Evolutionary conservation across 345 rosid species (phyloP).

Genomic region (Odontarrhena argentea): DNA sequence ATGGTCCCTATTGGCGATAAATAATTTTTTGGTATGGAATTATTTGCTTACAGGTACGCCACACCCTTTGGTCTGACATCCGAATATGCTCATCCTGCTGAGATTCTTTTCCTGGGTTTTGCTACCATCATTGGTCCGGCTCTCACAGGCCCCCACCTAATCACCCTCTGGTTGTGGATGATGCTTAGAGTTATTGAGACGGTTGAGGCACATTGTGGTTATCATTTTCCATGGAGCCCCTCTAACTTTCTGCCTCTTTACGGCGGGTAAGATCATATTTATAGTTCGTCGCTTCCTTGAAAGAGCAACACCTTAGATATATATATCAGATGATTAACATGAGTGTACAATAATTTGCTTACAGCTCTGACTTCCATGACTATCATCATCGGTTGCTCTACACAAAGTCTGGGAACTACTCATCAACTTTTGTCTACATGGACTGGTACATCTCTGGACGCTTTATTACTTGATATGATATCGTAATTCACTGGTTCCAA

Average conservation of each 20-base stretch:
- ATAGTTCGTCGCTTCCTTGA: background rate
- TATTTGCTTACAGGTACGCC: constrained; percentile 64
- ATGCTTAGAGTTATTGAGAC: constrained; percentile 89
- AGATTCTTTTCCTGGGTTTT: constrained; percentile 90
- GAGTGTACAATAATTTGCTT: constrained; percentile 1
- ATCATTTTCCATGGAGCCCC: constrained; percentile 98
- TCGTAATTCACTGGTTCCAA: background rate
- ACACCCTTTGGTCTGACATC: constrained; percentile 97
- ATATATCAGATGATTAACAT: background rate
- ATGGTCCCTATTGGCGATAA: background rate
- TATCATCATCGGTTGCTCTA: constrained; percentile 95
- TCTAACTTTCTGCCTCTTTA: constrained; percentile 90
- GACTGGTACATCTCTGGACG: constrained; percentile 69
- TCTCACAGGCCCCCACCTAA: constrained; percentile 90
- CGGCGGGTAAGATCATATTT: constrained; percentile 70
- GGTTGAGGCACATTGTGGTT: constrained; percentile 98
- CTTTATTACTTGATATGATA: background rate
- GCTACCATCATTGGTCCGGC: constrained; percentile 96
- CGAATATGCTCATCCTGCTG: constrained; percentile 98
- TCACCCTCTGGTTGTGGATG: constrained; percentile 96
- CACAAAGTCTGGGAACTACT: constrained; percentile 96
- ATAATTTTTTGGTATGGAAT: background rate
- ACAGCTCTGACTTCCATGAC: constrained; percentile 98
- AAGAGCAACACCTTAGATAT: background rate
- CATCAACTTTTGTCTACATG: constrained; percentile 94